phyloP scores from a whole-genome alignment of 2,329 filamentous ascomycete genomes.

The Hypoxylon sp. region DNA sequence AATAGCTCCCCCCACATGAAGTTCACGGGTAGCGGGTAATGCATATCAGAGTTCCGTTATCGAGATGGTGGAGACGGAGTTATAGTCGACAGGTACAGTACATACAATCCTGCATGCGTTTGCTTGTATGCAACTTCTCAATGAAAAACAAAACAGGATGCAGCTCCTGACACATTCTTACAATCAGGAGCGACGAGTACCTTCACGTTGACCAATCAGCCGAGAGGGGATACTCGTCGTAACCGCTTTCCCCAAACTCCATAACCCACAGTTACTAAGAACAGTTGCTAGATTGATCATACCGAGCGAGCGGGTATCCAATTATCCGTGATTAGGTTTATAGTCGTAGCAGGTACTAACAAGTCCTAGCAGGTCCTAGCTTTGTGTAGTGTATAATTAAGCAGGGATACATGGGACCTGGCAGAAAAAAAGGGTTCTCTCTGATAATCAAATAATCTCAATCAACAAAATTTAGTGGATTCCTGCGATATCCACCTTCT shows the following conservation, averaged over 20 bases:
- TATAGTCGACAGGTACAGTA: constrained; percentile 11
- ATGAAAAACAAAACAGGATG: constrained; percentile 6
- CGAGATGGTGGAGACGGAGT: constrained; percentile 26
- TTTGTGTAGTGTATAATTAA: background rate
- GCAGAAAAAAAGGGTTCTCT: constrained; percentile 38
- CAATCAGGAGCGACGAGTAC: constrained; percentile 11
- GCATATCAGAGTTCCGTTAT: constrained; percentile 34
- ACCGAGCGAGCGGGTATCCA: constrained; percentile 35
- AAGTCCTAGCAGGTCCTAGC: too few species aligned
- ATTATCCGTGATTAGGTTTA: constrained; percentile 34
- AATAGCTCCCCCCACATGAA: constrained; percentile 19
- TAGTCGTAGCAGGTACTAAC: background rate
- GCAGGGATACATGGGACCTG: constrained; percentile 18
- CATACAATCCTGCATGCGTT: constrained; percentile 3
- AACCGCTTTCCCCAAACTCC: too few species aligned
- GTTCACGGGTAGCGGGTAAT: constrained; percentile 12
- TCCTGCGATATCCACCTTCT: constrained; percentile 36
- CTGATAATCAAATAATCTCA: constrained; percentile 45
- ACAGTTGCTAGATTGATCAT: too few species aligned
- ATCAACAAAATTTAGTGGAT: constrained; percentile 44
- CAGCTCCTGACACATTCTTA: constrained; percentile 19
- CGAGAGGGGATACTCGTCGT: background rate
- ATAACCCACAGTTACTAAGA: too few species aligned
- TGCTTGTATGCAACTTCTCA: constrained; percentile 10
- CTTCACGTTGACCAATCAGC: background rate